Conservation (phyloP, 1,284 basidiomycete genomes). For the Ceratobasidium sp. region DNA sequence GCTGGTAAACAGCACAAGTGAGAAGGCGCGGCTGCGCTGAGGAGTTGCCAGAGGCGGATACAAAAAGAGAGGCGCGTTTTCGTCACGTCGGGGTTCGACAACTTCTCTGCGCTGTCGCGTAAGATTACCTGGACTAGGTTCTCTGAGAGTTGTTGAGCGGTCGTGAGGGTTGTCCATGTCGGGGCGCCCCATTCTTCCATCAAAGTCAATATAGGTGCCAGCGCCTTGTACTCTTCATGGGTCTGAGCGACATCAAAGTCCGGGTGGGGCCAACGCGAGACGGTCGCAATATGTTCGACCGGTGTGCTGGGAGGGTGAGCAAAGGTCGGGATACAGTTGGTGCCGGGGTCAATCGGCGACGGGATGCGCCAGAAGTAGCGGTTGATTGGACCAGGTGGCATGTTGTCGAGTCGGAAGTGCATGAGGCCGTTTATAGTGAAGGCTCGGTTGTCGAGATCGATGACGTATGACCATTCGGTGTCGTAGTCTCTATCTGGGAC, state of each 20-base stretch:
- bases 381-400: neutral
- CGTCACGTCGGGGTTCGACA: no score
- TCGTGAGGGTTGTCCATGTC: neutral
- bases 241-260: neutral
- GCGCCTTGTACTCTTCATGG: neutral
- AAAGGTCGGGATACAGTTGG: no score
- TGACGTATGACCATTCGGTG: neutral
- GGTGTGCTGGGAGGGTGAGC: neutral
- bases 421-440: neutral
- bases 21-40: constrained; percentile 3
- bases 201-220: neutral
- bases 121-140: no score
- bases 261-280: neutral
- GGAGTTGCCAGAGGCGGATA: neutral
- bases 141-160: constrained; percentile 4
- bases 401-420: constrained; percentile 7
- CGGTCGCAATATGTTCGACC: neutral
- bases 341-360: no score
- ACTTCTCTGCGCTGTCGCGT: no score
- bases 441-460: constrained; percentile 2
- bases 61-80: no score
- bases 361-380: neutral
- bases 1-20: neutral
- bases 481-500: neutral
- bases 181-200: constrained; percentile 9